Percentiles rank a stretch among this genome's conserved stretches.
phyloP scores from a whole-genome alignment of 192 early-diverging fungal species.

The Coemansia sp. region DNA sequence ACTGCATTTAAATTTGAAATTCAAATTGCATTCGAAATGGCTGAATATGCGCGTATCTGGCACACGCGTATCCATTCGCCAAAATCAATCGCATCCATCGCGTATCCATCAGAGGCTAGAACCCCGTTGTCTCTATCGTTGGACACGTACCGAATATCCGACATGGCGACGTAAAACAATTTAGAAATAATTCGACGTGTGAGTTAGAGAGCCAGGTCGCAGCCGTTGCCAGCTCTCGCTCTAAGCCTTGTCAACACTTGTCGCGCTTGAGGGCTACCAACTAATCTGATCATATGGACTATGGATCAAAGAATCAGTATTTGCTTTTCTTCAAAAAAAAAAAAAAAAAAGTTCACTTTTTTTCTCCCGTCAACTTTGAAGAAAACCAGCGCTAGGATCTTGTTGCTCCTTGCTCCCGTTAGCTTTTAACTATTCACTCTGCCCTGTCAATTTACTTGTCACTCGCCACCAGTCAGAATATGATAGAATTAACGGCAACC shows the following conservation, averaged over 20 bases:
- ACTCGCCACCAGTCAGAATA: slow-evolving; percentile 5
- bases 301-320: neutral
- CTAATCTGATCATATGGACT: neutral
- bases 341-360: neutral
- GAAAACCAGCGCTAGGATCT: neutral
- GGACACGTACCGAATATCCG: slow-evolving; percentile 51
- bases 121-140: slow-evolving; percentile 3
- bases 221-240: neutral
- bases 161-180: slow-evolving; percentile 9
- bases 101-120: neutral
- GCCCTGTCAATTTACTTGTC: neutral
- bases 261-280: neutral
- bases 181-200: slow-evolving; percentile 20
- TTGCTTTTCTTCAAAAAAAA: neutral
- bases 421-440: neutral
- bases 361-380: neutral
- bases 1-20: slow-evolving; percentile 1
- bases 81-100: slow-evolving; percentile 31
- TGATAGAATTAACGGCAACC: slow-evolving; percentile 36
- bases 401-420: neutral
- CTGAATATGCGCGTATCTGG: slow-evolving; percentile 1
- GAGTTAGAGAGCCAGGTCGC: slow-evolving; percentile 21
- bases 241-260: neutral
- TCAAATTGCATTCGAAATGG: neutral
- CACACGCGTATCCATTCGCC: slow-evolving; percentile 26